Evolutionary conservation across 2,329 filamentous ascomycete species (phyloP), one percentile per base, ranked within the genome.

Genomic region (Westerdykella sp.): DNA sequence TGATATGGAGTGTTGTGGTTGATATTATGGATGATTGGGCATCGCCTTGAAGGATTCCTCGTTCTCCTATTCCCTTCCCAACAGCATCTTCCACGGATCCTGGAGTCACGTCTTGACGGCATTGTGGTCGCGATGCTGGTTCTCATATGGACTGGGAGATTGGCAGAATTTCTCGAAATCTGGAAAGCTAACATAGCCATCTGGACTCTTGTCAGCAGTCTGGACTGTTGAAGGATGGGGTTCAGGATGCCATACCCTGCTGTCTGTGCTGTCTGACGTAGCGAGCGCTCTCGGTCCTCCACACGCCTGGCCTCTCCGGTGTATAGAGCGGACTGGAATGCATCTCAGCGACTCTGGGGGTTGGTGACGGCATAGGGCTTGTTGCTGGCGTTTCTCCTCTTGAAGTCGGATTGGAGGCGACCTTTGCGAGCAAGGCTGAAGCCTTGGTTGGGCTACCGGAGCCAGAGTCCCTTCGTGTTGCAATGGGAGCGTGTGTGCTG

Each of bases 101-200:
- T 49, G 31, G 39, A 37, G 40, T 66, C 62, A 67, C 41, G 63
- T 65, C 47, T 56, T 60, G 36, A 66, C 60, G 37, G 54, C 56
- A 21, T 53, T 53, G 38, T 60, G 55, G 37, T 62, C 56, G 15
- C 48, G 54, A 34, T 52, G 54, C 42, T 63, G 58, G 16, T 23
- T 47, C 9, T 57, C 58, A 46, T 66, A 65, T 15, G 54, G 49
- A 41, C 57, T 56, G 36, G 57, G 54, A n/a, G 41, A 50, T 28
- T 63, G 49, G 72, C 81, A 69, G 51, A 75, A 85, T 47, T 80
- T 76, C 56, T 87, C 83, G 63, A 85, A 86, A 62, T 78, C 83
- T 13, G 83, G 83, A 60, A 87, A 87, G 70, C 83, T 85, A 59
- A 84, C 81, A 66, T 87, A 87, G 48, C 79, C 77, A 43, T 72